A percentile compares a stretch with the other conserved stretches of the same genome.
Evolutionary conservation across 257 asterid genomes (phyloP).

Genomic region (Lycium ferocissimum): DNA sequence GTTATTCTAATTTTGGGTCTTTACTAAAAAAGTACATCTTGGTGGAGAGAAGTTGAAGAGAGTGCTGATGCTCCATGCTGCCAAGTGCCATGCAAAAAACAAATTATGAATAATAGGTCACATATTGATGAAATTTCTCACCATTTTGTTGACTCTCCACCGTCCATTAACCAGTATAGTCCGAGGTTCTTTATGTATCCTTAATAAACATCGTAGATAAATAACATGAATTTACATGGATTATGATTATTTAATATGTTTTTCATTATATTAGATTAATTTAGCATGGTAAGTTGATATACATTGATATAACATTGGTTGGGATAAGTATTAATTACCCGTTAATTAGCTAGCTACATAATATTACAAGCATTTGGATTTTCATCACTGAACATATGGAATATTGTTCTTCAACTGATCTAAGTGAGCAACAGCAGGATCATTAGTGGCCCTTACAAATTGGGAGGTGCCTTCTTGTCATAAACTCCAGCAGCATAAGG

Average conservation of each 20-base stretch:
- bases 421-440: conserved; percentile 74
- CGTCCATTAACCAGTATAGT: background rate
- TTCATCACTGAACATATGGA: conserved; percentile 85
- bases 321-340: too few species aligned
- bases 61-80: background rate
- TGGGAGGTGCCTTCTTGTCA: conserved; percentile 90
- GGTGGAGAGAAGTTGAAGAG: background rate
- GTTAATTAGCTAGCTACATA: conserved; percentile 55
- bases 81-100: background rate
- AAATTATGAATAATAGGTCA: background rate
- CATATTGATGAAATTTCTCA: background rate
- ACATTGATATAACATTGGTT: background rate
- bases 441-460: conserved; percentile 65
- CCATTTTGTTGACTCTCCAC: background rate
- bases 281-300: background rate
- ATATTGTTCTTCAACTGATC: conserved; percentile 74
- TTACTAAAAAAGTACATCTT: background rate
- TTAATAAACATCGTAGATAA: too few species aligned
- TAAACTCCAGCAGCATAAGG: conserved; percentile 83
- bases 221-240: too few species aligned
- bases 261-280: background rate
- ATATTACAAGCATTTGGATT: conserved; percentile 80
- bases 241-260: background rate
- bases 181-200: background rate
- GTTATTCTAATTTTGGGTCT: background rate